Evolutionary conservation across 2,329 filamentous ascomycete species (phyloP), one percentile per base, ranked within the genome.

Genomic region (Penicillium hesseltinei): DNA sequence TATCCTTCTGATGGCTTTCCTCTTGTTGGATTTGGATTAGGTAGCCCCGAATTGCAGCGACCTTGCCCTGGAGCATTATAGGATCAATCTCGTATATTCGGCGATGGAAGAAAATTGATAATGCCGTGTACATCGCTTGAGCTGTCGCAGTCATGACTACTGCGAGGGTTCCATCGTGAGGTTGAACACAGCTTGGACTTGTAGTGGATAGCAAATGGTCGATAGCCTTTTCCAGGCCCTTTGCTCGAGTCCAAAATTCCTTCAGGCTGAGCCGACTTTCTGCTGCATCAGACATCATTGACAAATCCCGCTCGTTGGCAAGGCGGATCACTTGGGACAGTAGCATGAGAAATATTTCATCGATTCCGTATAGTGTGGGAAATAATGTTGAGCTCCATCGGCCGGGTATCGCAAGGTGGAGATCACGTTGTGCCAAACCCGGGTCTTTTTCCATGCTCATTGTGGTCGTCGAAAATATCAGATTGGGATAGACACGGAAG

Each of bases 361-460:
- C 51, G 25, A 64, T 53, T 3, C 60, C 62, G 31, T 62, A 64
- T 35, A 66, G 45, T 11, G 62, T 50, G 3, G 62, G 62, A n/a
- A 63, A 64, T 2, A 66, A 40, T 0, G 57, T 66, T 23, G 60
- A 55, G 49, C 53, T 63, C 62, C 63, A 63, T 6, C 54, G 52
- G 3, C 60, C 62, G 0, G 62, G 60, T 31, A 66, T 60, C 7
- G 62, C 62, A 17, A 65, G 57, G 27, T 65, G 63, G 1, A 64
- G 56, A 33, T 65, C 63, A 3, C 62, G 60, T 23, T 62, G 60
- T 4, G 60, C 60, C 31, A 61, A 55, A 8, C 40, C 40, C 0
- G 62, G 62, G 27, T 64, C 62, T n/a, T 64, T 64, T 23, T 64
- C 58, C 50, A 58, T 61, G 19, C 42, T 46, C 55, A 66, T 54